A percentile compares a stretch with the other conserved stretches of the same genome.
Evolutionary conservation across 1,284 basidiomycete genomes (phyloP).

Genomic region (Sporisorium sorghi): DNA sequence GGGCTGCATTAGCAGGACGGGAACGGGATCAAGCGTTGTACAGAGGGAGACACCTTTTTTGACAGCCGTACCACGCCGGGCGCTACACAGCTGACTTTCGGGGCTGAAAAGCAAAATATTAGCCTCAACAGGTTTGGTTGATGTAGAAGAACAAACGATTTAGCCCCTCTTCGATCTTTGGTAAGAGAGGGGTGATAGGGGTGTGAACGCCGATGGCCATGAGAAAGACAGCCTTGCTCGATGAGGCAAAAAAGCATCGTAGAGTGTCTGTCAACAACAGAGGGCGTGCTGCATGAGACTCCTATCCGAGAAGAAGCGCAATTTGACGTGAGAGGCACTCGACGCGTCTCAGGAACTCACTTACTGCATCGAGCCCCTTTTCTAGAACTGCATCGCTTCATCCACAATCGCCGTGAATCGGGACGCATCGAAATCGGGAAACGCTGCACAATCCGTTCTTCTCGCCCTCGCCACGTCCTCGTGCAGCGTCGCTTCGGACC

Average conservation of each 20-base stretch:
- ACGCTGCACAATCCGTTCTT: conserved; percentile 1
- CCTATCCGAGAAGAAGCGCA: conserved; percentile 22
- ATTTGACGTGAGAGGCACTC: conserved; percentile 14
- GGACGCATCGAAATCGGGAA: conserved; percentile 46
- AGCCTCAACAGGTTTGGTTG: conserved; percentile 1
- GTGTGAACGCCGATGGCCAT: conserved; percentile 3
- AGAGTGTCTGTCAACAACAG: conserved; percentile 18
- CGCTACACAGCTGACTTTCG: not conserved
- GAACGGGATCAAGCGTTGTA: not conserved
- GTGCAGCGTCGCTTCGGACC: conserved; percentile 32
- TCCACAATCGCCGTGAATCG: conserved; percentile 41
- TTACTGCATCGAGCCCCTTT: conserved; percentile 2
- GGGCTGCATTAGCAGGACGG: not conserved
- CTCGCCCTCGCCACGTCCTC: conserved; percentile 27
- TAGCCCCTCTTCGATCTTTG: not conserved
- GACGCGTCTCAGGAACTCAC: conserved; percentile 19
- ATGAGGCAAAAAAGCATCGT: not conserved
- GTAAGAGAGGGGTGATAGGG: conserved; percentile 6
- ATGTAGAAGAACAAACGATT: too few relatives aligned
- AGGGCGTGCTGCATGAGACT: conserved; percentile 15
- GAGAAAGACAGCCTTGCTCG: not conserved
- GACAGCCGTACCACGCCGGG: not conserved
- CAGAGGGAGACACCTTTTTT: not conserved
- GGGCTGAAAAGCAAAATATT: conserved; percentile 16
- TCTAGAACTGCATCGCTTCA: conserved; percentile 25